Percentiles rank a stretch among this genome's conserved stretches.
phyloP scores from a whole-genome alignment of 75 land plant species.

The Adiantum capillusveneris region DNA sequence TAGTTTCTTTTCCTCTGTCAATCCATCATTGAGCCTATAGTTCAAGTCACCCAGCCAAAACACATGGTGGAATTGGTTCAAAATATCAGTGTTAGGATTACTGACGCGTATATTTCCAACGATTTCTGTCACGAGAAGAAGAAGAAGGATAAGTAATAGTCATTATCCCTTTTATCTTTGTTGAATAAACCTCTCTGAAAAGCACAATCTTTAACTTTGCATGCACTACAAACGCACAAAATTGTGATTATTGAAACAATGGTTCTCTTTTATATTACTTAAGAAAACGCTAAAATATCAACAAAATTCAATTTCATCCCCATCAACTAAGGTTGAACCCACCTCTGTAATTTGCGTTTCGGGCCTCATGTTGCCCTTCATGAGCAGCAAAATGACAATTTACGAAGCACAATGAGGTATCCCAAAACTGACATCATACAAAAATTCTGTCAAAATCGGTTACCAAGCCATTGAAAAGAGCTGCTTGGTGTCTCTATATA shows the following conservation, averaged over 20 bases:
- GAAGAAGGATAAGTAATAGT: too few relatives aligned
- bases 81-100: constrained; percentile 25
- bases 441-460: not conserved
- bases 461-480: too few relatives aligned
- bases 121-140: constrained; percentile 17
- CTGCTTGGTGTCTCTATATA: not conserved
- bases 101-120: constrained; percentile 28
- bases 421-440: constrained; percentile 29
- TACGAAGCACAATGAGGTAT: constrained; percentile 43
- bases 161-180: too few relatives aligned
- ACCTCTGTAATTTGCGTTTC: constrained; percentile 24
- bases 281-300: too few relatives aligned
- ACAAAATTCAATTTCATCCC: too few relatives aligned
- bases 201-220: too few relatives aligned
- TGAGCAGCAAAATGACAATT: constrained; percentile 52
- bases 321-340: too few relatives aligned
- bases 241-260: too few relatives aligned
- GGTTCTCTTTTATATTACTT: too few relatives aligned
- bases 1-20: not conserved
- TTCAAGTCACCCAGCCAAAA: constrained; percentile 52
- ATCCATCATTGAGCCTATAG: constrained; percentile 30
- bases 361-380: constrained; percentile 38
- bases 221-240: too few relatives aligned
- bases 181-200: too few relatives aligned
- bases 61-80: constrained; percentile 45